Conservation (phyloP, 2,329 filamentous ascomycete species). For the Aspergillus hortae region DNA sequence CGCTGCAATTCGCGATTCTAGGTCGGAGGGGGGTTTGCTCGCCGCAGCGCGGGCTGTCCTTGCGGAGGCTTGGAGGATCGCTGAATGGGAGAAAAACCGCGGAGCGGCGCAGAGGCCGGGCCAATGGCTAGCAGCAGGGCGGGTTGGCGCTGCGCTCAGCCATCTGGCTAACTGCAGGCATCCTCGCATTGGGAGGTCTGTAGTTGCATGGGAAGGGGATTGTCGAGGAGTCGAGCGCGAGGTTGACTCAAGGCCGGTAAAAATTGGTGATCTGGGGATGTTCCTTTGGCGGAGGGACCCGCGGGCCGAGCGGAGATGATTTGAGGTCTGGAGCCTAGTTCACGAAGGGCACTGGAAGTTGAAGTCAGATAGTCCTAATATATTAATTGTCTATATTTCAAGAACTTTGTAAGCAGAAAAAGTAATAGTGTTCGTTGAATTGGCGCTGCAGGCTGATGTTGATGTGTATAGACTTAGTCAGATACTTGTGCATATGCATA, state of each 20-base stretch:
- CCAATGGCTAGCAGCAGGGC: slow-evolving; percentile 27
- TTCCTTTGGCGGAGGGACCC: slow-evolving; percentile 13
- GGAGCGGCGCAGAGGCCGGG: slow-evolving; percentile 32
- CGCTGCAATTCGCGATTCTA: slow-evolving; percentile 55
- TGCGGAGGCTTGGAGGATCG: background rate
- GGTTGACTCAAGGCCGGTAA: background rate
- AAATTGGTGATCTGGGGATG: background rate
- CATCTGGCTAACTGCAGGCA: slow-evolving; percentile 46
- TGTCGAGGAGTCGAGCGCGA: slow-evolving; percentile 1
- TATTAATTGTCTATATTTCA: too few relatives aligned
- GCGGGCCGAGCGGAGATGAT: slow-evolving; percentile 28
- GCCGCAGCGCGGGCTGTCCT: slow-evolving; percentile 7
- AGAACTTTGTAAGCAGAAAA: too few relatives aligned
- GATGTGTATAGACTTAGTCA: background rate
- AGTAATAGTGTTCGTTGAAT: too few relatives aligned
- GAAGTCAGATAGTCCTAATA: too few relatives aligned
- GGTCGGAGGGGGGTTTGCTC: slow-evolving; percentile 39
- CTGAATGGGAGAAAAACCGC: slow-evolving; percentile 4
- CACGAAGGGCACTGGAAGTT: too few relatives aligned
- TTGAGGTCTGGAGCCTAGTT: too few relatives aligned
- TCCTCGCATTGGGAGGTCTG: slow-evolving; percentile 44
- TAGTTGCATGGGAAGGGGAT: slow-evolving; percentile 29
- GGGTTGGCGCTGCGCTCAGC: slow-evolving; percentile 40
- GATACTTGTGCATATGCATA: background rate
- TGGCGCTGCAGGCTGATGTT: too few relatives aligned